Evolutionary conservation across 345 rosid genomes (phyloP).

Genomic region (Gossypium ekmanianum): DNA sequence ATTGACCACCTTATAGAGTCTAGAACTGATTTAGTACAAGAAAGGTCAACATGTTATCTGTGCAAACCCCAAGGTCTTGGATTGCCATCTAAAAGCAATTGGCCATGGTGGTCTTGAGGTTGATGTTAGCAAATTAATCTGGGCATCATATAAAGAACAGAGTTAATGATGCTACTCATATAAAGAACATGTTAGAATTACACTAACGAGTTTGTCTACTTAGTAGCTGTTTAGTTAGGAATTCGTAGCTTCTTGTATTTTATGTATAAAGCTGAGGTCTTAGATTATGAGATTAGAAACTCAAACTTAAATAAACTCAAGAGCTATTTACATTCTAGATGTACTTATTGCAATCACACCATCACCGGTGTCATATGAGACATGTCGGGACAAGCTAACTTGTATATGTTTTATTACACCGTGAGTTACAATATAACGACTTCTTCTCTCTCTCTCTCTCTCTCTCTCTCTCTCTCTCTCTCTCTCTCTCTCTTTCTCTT

Average conservation of each 20-base stretch:
- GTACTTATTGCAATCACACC: background rate
- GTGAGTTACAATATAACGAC: background rate
- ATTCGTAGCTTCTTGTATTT: background rate
- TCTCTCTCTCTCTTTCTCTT: no score
- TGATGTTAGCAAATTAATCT: constrained; percentile 91
- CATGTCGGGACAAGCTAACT: background rate
- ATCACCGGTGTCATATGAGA: background rate
- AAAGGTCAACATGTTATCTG: constrained; percentile 98
- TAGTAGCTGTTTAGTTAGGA: background rate
- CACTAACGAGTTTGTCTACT: background rate
- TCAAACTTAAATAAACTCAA: background rate
- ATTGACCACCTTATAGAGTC: constrained; percentile 86
- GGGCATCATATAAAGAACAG: constrained; percentile 98
- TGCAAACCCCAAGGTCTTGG: constrained; percentile 94
- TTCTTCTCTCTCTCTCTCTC: no score
- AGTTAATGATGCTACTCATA: constrained; percentile 17
- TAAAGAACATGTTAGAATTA: background rate
- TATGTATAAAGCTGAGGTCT: background rate
- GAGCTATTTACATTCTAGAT: background rate
- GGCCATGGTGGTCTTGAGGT: constrained; percentile 97
- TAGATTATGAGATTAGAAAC: background rate
- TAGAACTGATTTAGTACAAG: constrained; percentile 91
- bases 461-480: no score
- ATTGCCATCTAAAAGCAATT: constrained; percentile 95
- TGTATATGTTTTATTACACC: background rate